These are phyloP conservation scores for Pichia sp. DNA, from an alignment of 1,139 yeast genomes.

Conservation along the genomic window DNA sequence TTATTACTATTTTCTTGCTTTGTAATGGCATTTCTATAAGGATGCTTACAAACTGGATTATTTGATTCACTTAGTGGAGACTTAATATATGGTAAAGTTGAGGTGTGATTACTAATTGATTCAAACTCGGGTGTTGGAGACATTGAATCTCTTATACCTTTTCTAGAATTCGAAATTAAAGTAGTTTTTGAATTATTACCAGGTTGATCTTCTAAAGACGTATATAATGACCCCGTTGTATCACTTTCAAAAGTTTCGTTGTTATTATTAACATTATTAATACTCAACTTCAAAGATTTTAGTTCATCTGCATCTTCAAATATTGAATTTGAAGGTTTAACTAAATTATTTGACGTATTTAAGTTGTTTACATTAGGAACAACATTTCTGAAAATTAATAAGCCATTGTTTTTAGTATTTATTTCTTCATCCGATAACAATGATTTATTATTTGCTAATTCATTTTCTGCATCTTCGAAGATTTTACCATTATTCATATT, in stretches of 20 bases:
- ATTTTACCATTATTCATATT: slow-evolving; percentile 14
- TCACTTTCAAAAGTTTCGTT: slow-evolving; percentile 7
- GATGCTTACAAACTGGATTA: not conserved
- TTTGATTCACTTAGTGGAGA: not conserved
- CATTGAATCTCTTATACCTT: slow-evolving; percentile 7
- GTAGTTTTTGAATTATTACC: not conserved
- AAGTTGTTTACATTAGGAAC: slow-evolving; percentile 21
- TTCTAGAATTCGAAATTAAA: not conserved
- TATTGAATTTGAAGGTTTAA: slow-evolving; percentile 13
- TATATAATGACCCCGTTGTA: slow-evolving; percentile 9
- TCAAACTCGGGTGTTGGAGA: slow-evolving; percentile 2
- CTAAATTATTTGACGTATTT: slow-evolving; percentile 19
- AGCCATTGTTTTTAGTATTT: slow-evolving; percentile 4
- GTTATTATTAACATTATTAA: not conserved
- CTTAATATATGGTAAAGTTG: not conserved
- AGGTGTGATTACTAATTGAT: not conserved
- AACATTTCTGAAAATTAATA: slow-evolving; percentile 25
- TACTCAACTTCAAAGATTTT: not conserved
- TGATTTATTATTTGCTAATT: slow-evolving; percentile 8
- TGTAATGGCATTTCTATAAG: not conserved
- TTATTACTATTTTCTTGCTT: not conserved
- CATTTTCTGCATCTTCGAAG: slow-evolving; percentile 26
- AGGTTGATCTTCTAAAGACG: slow-evolving; percentile 8
- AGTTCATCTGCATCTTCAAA: slow-evolving; percentile 29
- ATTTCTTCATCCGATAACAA: slow-evolving; percentile 6